Conservation (phyloP, 495 filamentous ascomycete species). For the Xanthoparmelia taractica region DNA sequence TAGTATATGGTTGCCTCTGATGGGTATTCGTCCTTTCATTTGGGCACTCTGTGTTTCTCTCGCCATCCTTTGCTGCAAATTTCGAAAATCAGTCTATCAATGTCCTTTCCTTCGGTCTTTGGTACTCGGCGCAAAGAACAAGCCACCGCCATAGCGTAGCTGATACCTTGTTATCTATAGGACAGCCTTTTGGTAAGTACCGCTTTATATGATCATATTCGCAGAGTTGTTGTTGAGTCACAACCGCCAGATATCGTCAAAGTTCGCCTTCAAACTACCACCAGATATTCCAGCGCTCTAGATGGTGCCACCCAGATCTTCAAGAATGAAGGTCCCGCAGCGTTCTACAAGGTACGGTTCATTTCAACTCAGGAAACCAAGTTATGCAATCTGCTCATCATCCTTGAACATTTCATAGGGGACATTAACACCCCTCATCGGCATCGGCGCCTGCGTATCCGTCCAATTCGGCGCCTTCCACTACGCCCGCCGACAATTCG, state of each 20-base stretch:
- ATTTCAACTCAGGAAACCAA: background rate
- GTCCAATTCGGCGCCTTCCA: slow-evolving; percentile 98
- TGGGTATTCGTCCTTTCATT: background rate
- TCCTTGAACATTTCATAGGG: slow-evolving; percentile 36
- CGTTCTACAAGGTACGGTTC: slow-evolving; percentile 74
- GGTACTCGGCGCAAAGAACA: background rate
- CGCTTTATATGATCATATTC: background rate
- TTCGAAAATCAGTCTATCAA: background rate
- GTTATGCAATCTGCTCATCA: background rate
- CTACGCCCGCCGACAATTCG: slow-evolving; percentile 77
- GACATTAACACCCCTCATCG: slow-evolving; percentile 89
- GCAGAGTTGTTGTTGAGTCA: background rate
- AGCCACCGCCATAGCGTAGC: background rate
- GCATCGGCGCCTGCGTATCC: slow-evolving; percentile 94
- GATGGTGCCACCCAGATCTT: slow-evolving; percentile 77
- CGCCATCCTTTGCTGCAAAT: background rate
- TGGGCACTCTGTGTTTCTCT: too few relatives aligned
- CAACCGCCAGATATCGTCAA: slow-evolving; percentile 76
- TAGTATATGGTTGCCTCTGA: slow-evolving; percentile 10
- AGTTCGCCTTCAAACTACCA: slow-evolving; percentile 87
- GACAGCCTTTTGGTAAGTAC: slow-evolving; percentile 76
- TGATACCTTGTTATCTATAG: slow-evolving; percentile 36
- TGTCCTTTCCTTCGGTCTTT: background rate
- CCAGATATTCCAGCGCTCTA: slow-evolving; percentile 68
- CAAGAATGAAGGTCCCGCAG: slow-evolving; percentile 74